A percentile compares a stretch with the other conserved stretches of the same genome.
phyloP scores from a whole-genome alignment of 805 yeast genomes.

The Candida loeiensis region DNA sequence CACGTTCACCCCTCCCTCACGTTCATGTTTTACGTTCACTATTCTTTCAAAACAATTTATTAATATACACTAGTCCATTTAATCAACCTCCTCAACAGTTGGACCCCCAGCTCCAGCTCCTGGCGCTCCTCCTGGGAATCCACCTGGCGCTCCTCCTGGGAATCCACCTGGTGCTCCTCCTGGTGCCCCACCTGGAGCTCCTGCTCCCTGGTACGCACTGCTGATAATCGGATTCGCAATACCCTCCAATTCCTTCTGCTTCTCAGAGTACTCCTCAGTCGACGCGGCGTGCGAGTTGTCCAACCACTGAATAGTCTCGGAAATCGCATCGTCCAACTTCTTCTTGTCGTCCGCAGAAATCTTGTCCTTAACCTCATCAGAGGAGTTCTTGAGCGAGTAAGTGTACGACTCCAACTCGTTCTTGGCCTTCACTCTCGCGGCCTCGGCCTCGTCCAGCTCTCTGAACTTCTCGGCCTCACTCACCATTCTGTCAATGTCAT shows the following conservation, averaged over 20 bases:
- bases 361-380: conserved; percentile 45
- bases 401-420: conserved; percentile 87
- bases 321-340: conserved; percentile 48
- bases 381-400: conserved; percentile 72
- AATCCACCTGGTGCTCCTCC: conserved; percentile 23
- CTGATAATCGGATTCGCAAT: conserved; percentile 40
- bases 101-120: conserved; percentile 30
- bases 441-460: conserved; percentile 81
- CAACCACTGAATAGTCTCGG: conserved; percentile 40
- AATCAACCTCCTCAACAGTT: conserved; percentile 42
- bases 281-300: conserved; percentile 38
- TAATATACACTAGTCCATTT: conserved; percentile 10
- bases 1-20: background rate
- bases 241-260: conserved; percentile 38
- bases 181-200: conserved; percentile 24
- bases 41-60: conserved; percentile 1
- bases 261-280: conserved; percentile 39
- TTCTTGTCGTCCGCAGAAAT: conserved; percentile 42
- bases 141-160: conserved; percentile 50
- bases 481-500: conserved; percentile 95
- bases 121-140: conserved; percentile 20
- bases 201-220: conserved; percentile 28
- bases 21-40: background rate
- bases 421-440: conserved; percentile 83
- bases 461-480: conserved; percentile 95